These are phyloP conservation scores for Apiotrichum domesticum DNA, from an alignment of 1,284 basidiomycete species.

Conservation along the genomic window DNA sequence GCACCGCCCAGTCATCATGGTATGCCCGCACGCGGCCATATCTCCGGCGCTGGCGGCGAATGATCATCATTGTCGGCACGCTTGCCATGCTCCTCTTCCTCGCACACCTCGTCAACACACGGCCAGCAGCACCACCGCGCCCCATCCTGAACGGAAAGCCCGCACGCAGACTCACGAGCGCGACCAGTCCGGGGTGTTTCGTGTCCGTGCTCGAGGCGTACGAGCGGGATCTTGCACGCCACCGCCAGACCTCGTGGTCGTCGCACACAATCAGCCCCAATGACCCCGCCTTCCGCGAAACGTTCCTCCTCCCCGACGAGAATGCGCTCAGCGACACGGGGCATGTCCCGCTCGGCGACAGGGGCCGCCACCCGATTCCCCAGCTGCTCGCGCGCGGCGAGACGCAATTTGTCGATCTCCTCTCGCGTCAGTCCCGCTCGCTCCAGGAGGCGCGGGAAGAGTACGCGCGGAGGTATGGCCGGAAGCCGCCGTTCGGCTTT, in stretches of 20 bases:
- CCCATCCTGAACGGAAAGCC: no score
- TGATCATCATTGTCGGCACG: no score
- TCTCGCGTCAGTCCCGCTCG: conserved; percentile 66
- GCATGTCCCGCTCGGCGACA: conserved; percentile 34
- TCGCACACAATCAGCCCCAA: no score
- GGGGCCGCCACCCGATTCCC: conserved; percentile 64
- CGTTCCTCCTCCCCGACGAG: background rate
- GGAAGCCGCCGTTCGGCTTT: conserved; percentile 76
- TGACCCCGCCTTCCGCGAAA: background rate
- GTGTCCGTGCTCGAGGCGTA: conserved; percentile 39
- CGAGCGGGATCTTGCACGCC: conserved; percentile 28
- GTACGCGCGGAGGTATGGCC: conserved; percentile 66
- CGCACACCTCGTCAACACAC: no score
- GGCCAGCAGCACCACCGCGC: no score
- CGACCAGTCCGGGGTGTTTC: conserved; percentile 12
- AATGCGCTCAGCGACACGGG: conserved; percentile 36
- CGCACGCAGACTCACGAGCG: no score
- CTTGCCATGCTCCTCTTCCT: no score
- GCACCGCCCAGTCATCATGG: no score
- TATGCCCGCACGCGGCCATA: no score
- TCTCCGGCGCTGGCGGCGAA: no score
- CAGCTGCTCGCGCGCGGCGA: conserved; percentile 71
- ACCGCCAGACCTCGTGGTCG: conserved; percentile 9
- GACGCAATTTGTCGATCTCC: conserved; percentile 57
- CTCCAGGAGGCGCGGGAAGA: conserved; percentile 66